phyloP scores from a whole-genome alignment of 139 green algal genomes.

The Edaphochlamys debaryana region DNA sequence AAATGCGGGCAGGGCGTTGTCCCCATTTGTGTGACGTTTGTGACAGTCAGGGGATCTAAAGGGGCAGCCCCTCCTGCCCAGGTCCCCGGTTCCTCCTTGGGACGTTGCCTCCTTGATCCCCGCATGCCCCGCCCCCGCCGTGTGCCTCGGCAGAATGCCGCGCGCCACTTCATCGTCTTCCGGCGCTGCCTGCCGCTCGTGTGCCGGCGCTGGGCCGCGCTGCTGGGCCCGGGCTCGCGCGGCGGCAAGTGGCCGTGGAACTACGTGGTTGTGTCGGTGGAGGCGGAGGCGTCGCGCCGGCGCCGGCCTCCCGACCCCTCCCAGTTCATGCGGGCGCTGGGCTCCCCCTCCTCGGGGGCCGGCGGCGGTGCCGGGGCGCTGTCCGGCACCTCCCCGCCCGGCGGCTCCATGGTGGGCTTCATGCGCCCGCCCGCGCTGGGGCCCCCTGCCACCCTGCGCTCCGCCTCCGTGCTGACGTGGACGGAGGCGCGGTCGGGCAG shows the following conservation, averaged over 20 bases:
- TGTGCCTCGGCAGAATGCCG: not conserved
- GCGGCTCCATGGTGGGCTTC: not conserved
- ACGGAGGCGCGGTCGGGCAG: not conserved
- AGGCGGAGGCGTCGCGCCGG: not conserved
- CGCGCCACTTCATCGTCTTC: conserved; percentile 41
- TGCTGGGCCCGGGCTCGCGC: conserved; percentile 2
- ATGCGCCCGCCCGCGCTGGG: not conserved
- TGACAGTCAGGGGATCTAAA: too few relatives aligned
- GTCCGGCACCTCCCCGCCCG: not conserved
- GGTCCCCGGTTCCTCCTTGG: too few relatives aligned
- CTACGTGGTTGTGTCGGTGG: not conserved
- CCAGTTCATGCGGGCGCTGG: too few relatives aligned
- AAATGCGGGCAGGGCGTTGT: too few relatives aligned
- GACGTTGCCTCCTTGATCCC: too few relatives aligned
- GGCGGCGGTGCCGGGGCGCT: not conserved
- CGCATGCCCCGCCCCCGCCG: too few relatives aligned
- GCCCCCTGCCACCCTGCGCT: not conserved
- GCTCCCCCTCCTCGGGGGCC: too few relatives aligned
- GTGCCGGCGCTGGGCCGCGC: conserved; percentile 42
- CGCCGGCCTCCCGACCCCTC: too few relatives aligned
- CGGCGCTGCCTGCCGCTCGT: conserved; percentile 36
- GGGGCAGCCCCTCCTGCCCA: too few relatives aligned
- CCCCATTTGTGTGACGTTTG: too few relatives aligned
- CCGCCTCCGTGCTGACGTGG: not conserved
- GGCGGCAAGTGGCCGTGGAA: conserved; percentile 6